Base-by-base conservation (phyloP, 495 filamentous ascomycete genomes). In the Chaetomium fimeti region DNA sequence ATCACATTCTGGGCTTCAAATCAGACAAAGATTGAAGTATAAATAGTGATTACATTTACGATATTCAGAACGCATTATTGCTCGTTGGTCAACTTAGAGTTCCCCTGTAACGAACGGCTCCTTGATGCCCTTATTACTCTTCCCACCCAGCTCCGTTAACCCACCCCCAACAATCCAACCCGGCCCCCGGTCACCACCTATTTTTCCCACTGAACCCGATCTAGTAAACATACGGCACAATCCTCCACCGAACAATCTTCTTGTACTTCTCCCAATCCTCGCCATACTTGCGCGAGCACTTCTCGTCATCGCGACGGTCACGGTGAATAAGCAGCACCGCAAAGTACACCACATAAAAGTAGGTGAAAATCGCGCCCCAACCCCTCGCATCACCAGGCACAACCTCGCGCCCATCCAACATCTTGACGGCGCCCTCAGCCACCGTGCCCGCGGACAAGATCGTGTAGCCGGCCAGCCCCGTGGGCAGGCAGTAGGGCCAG, bases 291-390 rank as follows among this genome's bases (percentile, higher is more conserved):
- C 80, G 82, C 67, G 83, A 78, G 78, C 95, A 98, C 82, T 96
- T 97, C 74, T 91, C 88, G 67, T 98, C 94, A 70, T 98, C 94
- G 68, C 93, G 83, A 63, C 87, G 79, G 71, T 96, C 91, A n/a
- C 94, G 89, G 73, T 98, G 94, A 60, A 98, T 78, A 16, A 98
- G 82, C 63, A 98, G 76, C 28, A 96, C 76, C 1, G 88, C 93
- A 78, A 98, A 98, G 78, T 98, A 98, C 16, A 95, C 63, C 60
- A 98, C 78, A 78, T 94, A 98, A 74, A 98, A 98, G 79, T 98
- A 98, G 0, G 93, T 96, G 69, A 98, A 81, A 18, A 93, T 75
- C 74, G 92, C 92, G 38, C 89, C 91, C 86, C 87, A 93, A 4
- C 90, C 92, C 65, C 80, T 84, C 25, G 87, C 84, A 40, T 91